These are phyloP conservation scores for Pythium brachiatum DNA, from an alignment of 352 stramenopile species.

Conservation along the genomic window DNA sequence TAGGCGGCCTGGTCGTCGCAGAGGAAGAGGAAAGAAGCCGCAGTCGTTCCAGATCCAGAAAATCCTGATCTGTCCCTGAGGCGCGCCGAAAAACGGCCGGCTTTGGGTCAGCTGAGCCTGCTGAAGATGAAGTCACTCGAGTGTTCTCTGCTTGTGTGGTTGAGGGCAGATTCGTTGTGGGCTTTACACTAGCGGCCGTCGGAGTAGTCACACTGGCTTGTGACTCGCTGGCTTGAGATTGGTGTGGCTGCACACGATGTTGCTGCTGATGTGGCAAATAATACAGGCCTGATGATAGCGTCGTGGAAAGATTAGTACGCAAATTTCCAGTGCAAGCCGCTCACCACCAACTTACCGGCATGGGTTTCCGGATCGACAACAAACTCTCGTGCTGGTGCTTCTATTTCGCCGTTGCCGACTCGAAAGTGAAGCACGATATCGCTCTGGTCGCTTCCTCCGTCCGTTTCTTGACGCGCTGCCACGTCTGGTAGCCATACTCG, in stretches of 20 bases:
- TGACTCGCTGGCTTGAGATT: neutral
- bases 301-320: neutral
- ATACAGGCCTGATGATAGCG: neutral
- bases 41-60: constrained; percentile 28
- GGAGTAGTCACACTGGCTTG: neutral
- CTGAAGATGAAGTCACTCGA: neutral
- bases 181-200: neutral
- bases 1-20: constrained; percentile 7
- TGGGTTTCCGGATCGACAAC: constrained; percentile 18
- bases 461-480: neutral
- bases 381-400: neutral
- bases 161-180: neutral
- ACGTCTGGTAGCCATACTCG: constrained; percentile 1
- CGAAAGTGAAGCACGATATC: constrained; percentile 22
- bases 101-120: neutral
- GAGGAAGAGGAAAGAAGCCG: constrained; percentile 28
- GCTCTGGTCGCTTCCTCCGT: neutral
- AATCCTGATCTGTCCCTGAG: constrained; percentile 7
- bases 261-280: neutral
- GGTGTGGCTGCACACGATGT: neutral
- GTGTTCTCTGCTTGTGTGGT: neutral
- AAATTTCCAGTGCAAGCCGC: neutral
- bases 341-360: constrained; percentile 6
- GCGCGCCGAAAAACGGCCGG: neutral
- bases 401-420: constrained; percentile 12